Evolutionary conservation across 2,329 filamentous ascomycete species (phyloP).

Genomic region (Pseudovirgaria hyperparasitica): DNA sequence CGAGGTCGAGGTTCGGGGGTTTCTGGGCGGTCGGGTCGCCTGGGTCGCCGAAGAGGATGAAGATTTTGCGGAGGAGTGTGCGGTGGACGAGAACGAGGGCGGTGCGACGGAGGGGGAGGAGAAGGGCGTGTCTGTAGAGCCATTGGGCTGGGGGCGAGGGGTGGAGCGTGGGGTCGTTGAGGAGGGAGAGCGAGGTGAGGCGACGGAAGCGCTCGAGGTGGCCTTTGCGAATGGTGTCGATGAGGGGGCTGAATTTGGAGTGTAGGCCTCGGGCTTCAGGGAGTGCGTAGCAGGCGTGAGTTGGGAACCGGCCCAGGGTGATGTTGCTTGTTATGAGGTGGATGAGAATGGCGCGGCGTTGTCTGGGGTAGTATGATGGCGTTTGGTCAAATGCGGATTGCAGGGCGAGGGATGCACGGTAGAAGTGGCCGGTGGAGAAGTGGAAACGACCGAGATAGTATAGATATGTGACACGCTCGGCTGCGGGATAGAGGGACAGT

Average conservation of each 20-base stretch:
- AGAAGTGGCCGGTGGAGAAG: conserved; percentile 74
- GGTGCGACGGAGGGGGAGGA: conserved; percentile 60
- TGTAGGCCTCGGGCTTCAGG: conserved; percentile 56
- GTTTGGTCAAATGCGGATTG: conserved; percentile 73
- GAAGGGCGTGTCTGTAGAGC: conserved; percentile 60
- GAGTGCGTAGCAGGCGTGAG: conserved; percentile 48
- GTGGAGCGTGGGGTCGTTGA: conserved; percentile 24
- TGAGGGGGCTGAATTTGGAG: conserved; percentile 60
- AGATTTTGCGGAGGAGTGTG: conserved; percentile 63
- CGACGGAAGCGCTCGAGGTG: conserved; percentile 62
- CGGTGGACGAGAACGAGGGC: conserved; percentile 78
- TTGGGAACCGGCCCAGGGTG: conserved; percentile 73
- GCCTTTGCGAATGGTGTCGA: conserved; percentile 56
- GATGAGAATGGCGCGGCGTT: conserved; percentile 68
- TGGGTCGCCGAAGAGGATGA: conserved; percentile 64
- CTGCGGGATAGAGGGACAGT: conserved; percentile 66
- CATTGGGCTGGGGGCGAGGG: conserved; percentile 51
- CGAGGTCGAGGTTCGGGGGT: conserved; percentile 63
- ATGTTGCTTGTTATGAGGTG: conserved; percentile 76
- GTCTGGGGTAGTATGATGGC: conserved; percentile 37
- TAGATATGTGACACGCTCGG: conserved; percentile 81
- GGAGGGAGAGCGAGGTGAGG: too few relatives aligned
- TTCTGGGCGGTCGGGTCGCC: conserved; percentile 45
- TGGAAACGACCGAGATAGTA: conserved; percentile 90
- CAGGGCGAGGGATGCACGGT: conserved; percentile 60